Evolutionary conservation across 2,329 filamentous ascomycete species (phyloP), one percentile per base, ranked within the genome.

Genomic region (Colletotrichum salicis): DNA sequence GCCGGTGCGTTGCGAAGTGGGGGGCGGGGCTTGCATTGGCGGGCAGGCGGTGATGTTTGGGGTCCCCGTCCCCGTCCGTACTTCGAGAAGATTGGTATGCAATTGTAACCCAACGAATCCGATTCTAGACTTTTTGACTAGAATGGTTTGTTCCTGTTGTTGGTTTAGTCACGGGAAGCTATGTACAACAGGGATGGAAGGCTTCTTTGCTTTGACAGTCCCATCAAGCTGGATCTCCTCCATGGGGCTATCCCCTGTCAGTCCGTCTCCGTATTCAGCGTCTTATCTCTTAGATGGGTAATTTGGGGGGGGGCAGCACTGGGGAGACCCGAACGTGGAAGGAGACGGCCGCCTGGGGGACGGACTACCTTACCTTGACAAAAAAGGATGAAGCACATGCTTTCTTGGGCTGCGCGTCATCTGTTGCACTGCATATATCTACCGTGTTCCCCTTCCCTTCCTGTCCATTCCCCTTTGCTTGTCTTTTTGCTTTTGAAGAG

Each of bases 1-100:
- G 59, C 59, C 69, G 69, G 69, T 37, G 70, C 58, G 55, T 31
- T 55, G 70, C 70, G 69, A 48, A n/a, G 54, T 45, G 63, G 33
- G 63, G 63, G 27, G 41, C 55, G 24, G 55, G 29, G 29, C 19
- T 7, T 31, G 29, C 60, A 31, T 48, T 48, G 55, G 29, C 33
- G 55, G 29, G 37, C 37, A 15, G 27, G 37, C 37, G 19, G 22
- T 29, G 27, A 4, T 29, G 27, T 22, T 64, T 56, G 59, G 41
- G 24, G 27, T 66, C 56, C n/a, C 62, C n/a, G 41, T 11, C 11
- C 2, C 10, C 13, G n/a, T 29, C 52, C 52, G 52, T 13, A 55
- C n/a, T 10, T 55, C 27, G 52, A 48, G 8, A 48, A 48, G 19
- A 41, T 15, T 41, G 37, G 37, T 41, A 19, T 19, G 37, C 41